Evolutionary conservation across 306 rosid species (phyloP).

Genomic region (Lagenaria siceraria): DNA sequence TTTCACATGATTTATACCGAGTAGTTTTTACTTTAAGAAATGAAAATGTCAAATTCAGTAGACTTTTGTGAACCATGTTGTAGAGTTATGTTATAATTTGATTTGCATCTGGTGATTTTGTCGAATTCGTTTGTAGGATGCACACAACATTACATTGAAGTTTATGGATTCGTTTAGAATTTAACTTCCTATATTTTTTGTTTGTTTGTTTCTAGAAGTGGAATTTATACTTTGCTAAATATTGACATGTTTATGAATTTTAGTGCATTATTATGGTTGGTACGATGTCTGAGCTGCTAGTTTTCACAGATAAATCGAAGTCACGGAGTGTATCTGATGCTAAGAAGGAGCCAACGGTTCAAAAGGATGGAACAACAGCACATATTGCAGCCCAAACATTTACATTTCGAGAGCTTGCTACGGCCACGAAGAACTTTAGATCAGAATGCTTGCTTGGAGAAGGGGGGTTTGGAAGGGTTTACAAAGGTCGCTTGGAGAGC

Average conservation of each 20-base stretch:
- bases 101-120: not conserved
- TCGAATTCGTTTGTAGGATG: not conserved
- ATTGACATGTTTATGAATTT: not conserved
- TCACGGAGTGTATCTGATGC: conserved; percentile 44
- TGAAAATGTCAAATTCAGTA: not conserved
- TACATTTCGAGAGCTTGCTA: conserved; percentile 92
- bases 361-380: conserved; percentile 79
- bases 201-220: not conserved
- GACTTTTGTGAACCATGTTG: not conserved
- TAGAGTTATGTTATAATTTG: not conserved
- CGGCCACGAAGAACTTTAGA: conserved; percentile 85
- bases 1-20: not conserved
- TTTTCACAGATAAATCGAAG: conserved; percentile 58
- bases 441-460: conserved; percentile 80
- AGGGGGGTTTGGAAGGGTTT: conserved; percentile 96
- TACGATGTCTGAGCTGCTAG: not conserved
- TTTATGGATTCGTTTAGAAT: not conserved
- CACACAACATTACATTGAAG: not conserved
- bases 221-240: not conserved
- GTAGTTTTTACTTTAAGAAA: not conserved
- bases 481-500: conserved; percentile 89
- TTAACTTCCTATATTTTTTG: not conserved
- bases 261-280: not conserved
- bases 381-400: conserved; percentile 97
- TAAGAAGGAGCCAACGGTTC: conserved; percentile 60